Evolutionary conservation across 75 land plant species (phyloP).

Genomic region (Pinus tabuliformis): DNA sequence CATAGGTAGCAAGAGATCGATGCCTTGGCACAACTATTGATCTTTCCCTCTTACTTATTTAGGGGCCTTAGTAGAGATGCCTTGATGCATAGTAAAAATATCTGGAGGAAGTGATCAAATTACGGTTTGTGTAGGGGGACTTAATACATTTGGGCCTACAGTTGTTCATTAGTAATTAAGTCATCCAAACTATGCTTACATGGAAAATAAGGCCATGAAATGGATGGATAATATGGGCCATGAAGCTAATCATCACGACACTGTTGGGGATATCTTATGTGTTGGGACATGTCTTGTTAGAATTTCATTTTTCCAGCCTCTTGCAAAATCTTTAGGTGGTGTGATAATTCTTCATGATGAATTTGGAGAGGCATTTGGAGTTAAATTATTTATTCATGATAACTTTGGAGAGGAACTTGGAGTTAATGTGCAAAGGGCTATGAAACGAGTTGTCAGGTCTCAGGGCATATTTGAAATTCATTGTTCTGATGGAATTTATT

Average conservation of each 20-base stretch:
- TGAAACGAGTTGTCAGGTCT: constrained; percentile 77
- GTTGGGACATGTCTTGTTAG: constrained; percentile 98
- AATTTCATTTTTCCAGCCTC: constrained; percentile 85
- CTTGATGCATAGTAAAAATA: constrained; percentile 70
- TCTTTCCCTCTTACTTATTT: constrained; percentile 82
- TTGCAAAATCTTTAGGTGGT: constrained; percentile 93
- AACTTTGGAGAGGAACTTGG: no score
- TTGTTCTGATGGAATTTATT: constrained; percentile 75
- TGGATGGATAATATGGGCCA: constrained; percentile 92
- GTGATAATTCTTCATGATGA: constrained; percentile 93
- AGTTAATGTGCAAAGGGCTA: constrained; percentile 57
- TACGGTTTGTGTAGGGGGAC: constrained; percentile 91
- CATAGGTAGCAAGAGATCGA: constrained; percentile 83
- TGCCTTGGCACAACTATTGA: constrained; percentile 95
- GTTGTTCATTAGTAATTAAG: constrained; percentile 81
- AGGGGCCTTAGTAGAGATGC: constrained; percentile 81
- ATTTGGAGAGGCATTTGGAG: constrained; percentile 99
- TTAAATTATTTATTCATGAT: constrained; percentile 35
- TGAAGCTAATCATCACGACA: constrained; percentile 68
- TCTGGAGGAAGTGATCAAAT: constrained; percentile 86
- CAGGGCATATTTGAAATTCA: constrained; percentile 86
- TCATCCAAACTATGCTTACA: constrained; percentile 89
- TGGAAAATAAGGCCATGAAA: constrained; percentile 86
- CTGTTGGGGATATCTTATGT: constrained; percentile 86
- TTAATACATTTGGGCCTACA: constrained; percentile 92